Conservation (phyloP, 1,284 basidiomycete genomes). For the Cryptococcus wingfieldii region DNA sequence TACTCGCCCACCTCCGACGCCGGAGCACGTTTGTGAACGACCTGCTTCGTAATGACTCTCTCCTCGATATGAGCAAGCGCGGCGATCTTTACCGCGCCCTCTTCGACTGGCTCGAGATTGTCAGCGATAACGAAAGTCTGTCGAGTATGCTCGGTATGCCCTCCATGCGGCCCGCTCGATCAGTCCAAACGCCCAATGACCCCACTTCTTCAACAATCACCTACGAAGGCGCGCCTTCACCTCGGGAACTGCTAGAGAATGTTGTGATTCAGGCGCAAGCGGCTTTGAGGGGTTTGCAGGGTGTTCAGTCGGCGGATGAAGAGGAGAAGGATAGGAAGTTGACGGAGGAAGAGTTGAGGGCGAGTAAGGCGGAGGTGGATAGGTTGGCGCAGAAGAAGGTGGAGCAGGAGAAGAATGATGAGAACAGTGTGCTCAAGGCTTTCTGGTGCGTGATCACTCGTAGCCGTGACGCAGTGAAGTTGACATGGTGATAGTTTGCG, state of each 20-base stretch:
- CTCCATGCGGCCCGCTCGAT: constrained; percentile 62
- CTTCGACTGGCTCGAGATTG: constrained; percentile 86
- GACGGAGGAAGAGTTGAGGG: constrained; percentile 18
- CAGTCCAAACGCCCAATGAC: constrained; percentile 8
- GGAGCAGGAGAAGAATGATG: constrained; percentile 49
- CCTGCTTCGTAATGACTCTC: constrained; percentile 79
- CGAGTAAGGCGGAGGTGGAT: constrained; percentile 5
- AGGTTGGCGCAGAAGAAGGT: constrained; percentile 8
- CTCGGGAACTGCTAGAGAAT: constrained; percentile 80
- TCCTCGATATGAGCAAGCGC: constrained; percentile 86
- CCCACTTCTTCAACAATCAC: constrained; percentile 51
- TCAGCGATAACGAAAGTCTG: constrained; percentile 81
- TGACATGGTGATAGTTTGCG: constrained; percentile 59
- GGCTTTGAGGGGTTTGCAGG: constrained; percentile 68
- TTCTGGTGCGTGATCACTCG: constrained; percentile 44
- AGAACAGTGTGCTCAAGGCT: constrained; percentile 37
- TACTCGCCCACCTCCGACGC: constrained; percentile 78
- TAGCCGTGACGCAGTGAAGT: neutral
- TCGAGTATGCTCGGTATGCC: constrained; percentile 95
- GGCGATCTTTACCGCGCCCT: constrained; percentile 79
- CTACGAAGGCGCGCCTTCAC: constrained; percentile 82
- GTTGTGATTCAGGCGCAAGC: constrained; percentile 84
- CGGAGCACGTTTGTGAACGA: constrained; percentile 81
- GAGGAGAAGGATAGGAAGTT: neutral
- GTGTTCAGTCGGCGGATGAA: neutral